These are phyloP conservation scores for Populus tremula DNA, from an alignment of 345 rosid genomes.

Conservation along the genomic window DNA sequence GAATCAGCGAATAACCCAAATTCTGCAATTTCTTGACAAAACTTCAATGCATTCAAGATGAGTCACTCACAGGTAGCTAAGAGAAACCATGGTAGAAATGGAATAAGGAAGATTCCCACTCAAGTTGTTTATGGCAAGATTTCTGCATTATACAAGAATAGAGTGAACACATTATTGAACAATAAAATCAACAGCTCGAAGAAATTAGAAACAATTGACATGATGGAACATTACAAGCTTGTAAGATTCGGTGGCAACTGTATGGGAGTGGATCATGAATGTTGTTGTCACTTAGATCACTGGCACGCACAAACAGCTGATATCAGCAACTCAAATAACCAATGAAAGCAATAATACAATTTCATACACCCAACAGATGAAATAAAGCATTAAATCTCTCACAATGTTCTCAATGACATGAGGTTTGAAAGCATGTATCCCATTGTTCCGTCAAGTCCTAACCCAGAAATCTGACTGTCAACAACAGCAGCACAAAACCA, in stretches of 20 bases:
- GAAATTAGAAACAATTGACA: constrained; percentile 11
- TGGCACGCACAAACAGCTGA: constrained; percentile 28
- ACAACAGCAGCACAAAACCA: constrained; percentile 14
- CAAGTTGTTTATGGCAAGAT: constrained; percentile 80
- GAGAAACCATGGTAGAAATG: constrained; percentile 64
- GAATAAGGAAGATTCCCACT: constrained; percentile 94
- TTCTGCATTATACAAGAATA: constrained; percentile 50
- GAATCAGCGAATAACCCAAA: constrained; percentile 10
- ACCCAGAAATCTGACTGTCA: constrained; percentile 70
- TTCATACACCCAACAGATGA: neutral
- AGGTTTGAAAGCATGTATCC: constrained; percentile 85
- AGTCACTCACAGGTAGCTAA: constrained; percentile 69
- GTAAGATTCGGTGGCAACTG: constrained; percentile 97
- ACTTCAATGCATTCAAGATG: constrained; percentile 22
- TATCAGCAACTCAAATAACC: constrained; percentile 15
- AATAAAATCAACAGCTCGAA: constrained; percentile 1
- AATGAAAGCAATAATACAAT: constrained; percentile 10
- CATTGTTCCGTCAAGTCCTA: constrained; percentile 78
- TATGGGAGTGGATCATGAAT: constrained; percentile 83
- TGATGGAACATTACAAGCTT: constrained; percentile 60
- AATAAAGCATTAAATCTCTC: constrained; percentile 20
- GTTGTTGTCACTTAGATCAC: constrained; percentile 87
- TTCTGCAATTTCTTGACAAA: constrained; percentile 1
- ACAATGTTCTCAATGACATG: constrained; percentile 71
- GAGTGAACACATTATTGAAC: constrained; percentile 4